Evolutionary conservation across 371 early-diverging fungal species (phyloP), one percentile per base, ranked within the genome.

Genomic region (Saksenaea vasiformis): DNA sequence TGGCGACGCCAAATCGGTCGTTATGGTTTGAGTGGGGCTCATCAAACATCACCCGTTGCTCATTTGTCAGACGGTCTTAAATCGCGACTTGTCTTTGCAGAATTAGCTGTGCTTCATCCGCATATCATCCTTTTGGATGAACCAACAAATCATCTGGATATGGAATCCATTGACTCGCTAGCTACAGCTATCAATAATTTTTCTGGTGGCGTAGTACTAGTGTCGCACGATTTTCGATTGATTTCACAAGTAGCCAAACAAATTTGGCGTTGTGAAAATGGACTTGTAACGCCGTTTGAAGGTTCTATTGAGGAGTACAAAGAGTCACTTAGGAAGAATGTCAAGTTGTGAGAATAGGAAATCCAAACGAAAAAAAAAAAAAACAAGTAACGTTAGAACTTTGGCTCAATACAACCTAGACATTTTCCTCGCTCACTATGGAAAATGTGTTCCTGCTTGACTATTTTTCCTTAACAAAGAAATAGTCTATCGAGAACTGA

Each of bases 171-270:
- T 66, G 99, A 99, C 74, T 92, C 97, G 8, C 82, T 99, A 67
- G 98, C 98, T 41, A 90, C 94, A 38, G 99, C 98, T 37, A 95
- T 99, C 82, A 95, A 96, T 73, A 75, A 79, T 54, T 99, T 93
- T 83, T 83, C 90, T 57, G 99, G 99, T 56, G 99, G 97, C 71
- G 95, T 99, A 43, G 98, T 99, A 19, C 87, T 99, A 63, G 99
- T 99, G 26, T 94, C 94, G 71, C 99, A 99, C 94, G 99, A 99
- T 86, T 95, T 99, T 89, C 88, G 97, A 61, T 88, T 99, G 63
- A 93, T 99, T 67, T 88, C 90, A 56, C 97, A 96, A 80, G 94
- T 97, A 43, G 99, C 98, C 27, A 77, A 95, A 68, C 91, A 97
- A 73, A 96, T 99, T 63, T 98, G 94, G 93, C 88, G 97, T 41